phyloP scores from a whole-genome alignment of 2,329 filamentous ascomycete species.

The Fusarium kyushuense region DNA sequence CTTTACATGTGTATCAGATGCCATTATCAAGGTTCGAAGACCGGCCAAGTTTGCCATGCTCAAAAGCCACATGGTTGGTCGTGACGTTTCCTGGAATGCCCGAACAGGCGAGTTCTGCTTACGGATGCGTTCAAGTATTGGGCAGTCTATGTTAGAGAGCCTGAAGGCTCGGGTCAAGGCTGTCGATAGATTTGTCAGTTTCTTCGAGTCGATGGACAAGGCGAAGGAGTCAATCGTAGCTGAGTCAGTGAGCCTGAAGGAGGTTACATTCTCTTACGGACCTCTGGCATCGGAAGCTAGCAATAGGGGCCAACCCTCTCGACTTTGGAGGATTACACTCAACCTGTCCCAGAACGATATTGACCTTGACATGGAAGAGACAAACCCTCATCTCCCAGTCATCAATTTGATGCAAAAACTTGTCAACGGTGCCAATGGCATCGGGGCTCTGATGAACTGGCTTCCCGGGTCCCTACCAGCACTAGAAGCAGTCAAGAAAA shows the following conservation, averaged over 20 bases:
- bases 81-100: slow-evolving; percentile 71
- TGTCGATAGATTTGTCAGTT: slow-evolving; percentile 77
- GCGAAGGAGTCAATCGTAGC: slow-evolving; percentile 67
- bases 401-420: slow-evolving; percentile 68
- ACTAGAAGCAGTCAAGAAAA: slow-evolving; percentile 69
- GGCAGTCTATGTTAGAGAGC: slow-evolving; percentile 68
- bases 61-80: slow-evolving; percentile 64
- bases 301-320: slow-evolving; percentile 13
- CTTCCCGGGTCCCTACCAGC: slow-evolving; percentile 73
- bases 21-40: slow-evolving; percentile 66
- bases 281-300: slow-evolving; percentile 37
- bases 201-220: slow-evolving; percentile 73
- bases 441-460: slow-evolving; percentile 64
- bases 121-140: slow-evolving; percentile 68
- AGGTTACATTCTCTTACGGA: slow-evolving; percentile 77
- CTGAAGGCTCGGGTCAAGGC: slow-evolving; percentile 71
- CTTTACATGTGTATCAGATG: slow-evolving; percentile 62
- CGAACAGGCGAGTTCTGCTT: slow-evolving; percentile 72
- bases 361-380: slow-evolving; percentile 68
- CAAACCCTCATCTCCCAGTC: slow-evolving; percentile 76
- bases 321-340: slow-evolving; percentile 66
- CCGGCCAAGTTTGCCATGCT: slow-evolving; percentile 68
- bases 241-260: slow-evolving; percentile 70
- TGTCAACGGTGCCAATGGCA: slow-evolving; percentile 67
- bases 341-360: slow-evolving; percentile 68